A percentile compares a stretch with the other conserved stretches of the same genome.
phyloP scores from a whole-genome alignment of 495 filamentous ascomycete species.

The Astrothelium macrocarpum region DNA sequence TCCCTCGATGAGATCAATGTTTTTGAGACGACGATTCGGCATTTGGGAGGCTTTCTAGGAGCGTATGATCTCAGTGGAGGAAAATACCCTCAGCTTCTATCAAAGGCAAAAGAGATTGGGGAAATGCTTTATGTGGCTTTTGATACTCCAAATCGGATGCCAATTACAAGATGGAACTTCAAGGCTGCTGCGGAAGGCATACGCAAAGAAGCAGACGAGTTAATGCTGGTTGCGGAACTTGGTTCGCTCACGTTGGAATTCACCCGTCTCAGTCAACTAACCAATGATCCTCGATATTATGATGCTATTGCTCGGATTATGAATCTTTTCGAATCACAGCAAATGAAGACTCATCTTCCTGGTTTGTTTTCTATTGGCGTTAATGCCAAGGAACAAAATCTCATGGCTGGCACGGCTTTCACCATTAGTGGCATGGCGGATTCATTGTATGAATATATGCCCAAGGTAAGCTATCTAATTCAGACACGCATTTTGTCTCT shows the following conservation, averaged over 20 bases:
- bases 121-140: constrained; percentile 38
- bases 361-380: constrained; percentile 32
- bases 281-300: constrained; percentile 12
- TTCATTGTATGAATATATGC: constrained; percentile 3
- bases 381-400: constrained; percentile 13
- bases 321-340: constrained; percentile 13
- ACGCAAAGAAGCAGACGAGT: background rate
- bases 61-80: constrained; percentile 41
- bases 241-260: constrained; percentile 17
- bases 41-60: constrained; percentile 40
- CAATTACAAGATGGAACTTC: constrained; percentile 20
- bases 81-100: constrained; percentile 28
- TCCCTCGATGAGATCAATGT: constrained; percentile 32
- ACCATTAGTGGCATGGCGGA: constrained; percentile 3
- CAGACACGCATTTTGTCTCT: constrained; percentile 24
- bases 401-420: background rate
- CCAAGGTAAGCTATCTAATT: background rate
- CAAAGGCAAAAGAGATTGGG: constrained; percentile 32
- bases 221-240: constrained; percentile 12
- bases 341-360: constrained; percentile 18
- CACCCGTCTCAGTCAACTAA: constrained; percentile 14
- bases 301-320: constrained; percentile 14
- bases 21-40: constrained; percentile 40
- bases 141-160: constrained; percentile 35
- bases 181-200: background rate